Conservation (phyloP, 1,284 basidiomycete species). For the Ganoderma lucidum region DNA sequence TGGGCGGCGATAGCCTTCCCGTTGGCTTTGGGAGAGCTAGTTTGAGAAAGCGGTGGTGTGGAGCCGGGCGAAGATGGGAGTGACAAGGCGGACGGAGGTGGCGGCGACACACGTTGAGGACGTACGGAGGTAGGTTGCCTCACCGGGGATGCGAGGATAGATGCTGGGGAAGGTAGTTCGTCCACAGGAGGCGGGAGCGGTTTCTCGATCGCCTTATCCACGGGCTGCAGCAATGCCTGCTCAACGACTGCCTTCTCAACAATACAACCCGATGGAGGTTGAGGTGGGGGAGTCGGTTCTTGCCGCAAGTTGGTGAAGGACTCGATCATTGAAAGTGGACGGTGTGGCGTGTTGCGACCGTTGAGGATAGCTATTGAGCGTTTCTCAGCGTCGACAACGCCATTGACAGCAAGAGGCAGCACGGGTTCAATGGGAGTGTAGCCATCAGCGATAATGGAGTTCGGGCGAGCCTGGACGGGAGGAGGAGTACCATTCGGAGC, state of each 20-base stretch:
- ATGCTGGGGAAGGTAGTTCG: constrained; percentile 14
- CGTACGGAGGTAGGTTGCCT: constrained; percentile 6
- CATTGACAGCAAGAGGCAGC: constrained; percentile 27
- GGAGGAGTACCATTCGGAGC: constrained; percentile 44
- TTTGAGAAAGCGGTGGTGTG: constrained; percentile 10
- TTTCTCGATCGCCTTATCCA: constrained; percentile 12
- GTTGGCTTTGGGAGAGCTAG: constrained; percentile 27
- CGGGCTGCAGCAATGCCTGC: neutral
- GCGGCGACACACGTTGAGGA: constrained; percentile 13
- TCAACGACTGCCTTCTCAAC: constrained; percentile 1
- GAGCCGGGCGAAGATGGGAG: constrained; percentile 19
- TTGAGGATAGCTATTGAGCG: constrained; percentile 26
- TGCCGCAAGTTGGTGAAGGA: constrained; percentile 22
- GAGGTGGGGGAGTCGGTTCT: constrained; percentile 10
- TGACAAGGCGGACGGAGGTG: constrained; percentile 16
- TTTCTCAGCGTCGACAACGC: constrained; percentile 30
- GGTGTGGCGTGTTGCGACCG: constrained; percentile 22
- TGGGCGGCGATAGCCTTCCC: constrained; percentile 23
- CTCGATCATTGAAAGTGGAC: constrained; percentile 36
- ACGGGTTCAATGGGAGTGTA: constrained; percentile 34
- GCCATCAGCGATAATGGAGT: constrained; percentile 31
- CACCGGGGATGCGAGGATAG: constrained; percentile 13
- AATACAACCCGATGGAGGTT: constrained; percentile 1
- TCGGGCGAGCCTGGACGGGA: constrained; percentile 31
- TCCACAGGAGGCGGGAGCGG: constrained; percentile 22